Conservation (phyloP, 2,329 filamentous ascomycete genomes). For the Zarea fungicola region DNA sequence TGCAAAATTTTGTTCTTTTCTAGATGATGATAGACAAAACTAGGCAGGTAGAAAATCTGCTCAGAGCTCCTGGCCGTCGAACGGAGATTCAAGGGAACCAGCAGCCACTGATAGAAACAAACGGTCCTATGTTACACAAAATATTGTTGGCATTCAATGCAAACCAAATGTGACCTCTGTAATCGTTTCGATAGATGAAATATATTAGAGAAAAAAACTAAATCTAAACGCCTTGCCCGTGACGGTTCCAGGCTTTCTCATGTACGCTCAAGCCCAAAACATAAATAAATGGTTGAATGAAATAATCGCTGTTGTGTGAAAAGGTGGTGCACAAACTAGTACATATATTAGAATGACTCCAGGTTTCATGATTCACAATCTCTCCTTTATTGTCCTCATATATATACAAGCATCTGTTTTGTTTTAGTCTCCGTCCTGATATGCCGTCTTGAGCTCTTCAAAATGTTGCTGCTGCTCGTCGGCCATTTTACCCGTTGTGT, state of each 20-base stretch:
- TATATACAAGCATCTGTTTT: no score
- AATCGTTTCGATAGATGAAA: slow-evolving; percentile 4
- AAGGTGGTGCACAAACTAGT: no score
- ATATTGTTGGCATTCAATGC: not conserved
- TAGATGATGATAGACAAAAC: no score
- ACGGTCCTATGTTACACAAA: not conserved
- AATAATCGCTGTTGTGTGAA: not conserved
- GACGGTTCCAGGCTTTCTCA: not conserved
- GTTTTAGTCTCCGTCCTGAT: slow-evolving; percentile 42
- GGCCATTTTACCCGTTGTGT: slow-evolving; percentile 67
- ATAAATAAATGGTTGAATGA: not conserved
- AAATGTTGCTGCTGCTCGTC: slow-evolving; percentile 72
- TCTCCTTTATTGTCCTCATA: not conserved
- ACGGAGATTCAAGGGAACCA: no score
- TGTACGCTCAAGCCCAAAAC: not conserved
- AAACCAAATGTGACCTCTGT: no score
- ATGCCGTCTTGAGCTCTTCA: slow-evolving; percentile 56
- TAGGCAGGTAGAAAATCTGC: no score
- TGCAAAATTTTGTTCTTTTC: no score
- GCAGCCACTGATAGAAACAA: no score
- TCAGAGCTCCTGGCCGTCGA: no score
- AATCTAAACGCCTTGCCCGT: not conserved
- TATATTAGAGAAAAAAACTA: not conserved
- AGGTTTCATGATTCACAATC: no score
- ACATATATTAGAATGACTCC: no score